Evolutionary conservation across 2,329 filamentous ascomycete genomes (phyloP).

Genomic region (Botrytis sinoallii): DNA sequence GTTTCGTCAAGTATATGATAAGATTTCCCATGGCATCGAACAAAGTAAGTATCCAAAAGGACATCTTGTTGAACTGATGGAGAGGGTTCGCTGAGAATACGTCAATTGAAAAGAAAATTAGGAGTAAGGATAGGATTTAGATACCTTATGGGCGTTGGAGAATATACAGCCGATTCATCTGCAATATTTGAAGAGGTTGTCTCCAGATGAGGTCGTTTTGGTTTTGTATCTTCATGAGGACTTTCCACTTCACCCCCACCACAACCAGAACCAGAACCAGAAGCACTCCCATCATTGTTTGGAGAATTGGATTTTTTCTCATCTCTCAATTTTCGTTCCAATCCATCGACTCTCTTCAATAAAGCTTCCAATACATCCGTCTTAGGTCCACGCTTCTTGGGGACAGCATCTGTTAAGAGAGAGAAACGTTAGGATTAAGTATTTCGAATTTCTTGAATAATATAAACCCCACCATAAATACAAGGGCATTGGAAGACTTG

Average conservation of each 20-base stretch:
- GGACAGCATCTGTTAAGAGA: slow-evolving; percentile 67
- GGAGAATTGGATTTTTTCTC: slow-evolving; percentile 49
- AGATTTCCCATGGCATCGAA: slow-evolving; percentile 75
- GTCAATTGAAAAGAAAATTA: slow-evolving; percentile 2
- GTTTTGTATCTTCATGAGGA: slow-evolving; percentile 38
- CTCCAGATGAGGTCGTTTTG: slow-evolving; percentile 41
- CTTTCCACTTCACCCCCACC: slow-evolving; percentile 28
- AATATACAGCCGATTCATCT: slow-evolving; percentile 44
- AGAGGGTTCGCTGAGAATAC: slow-evolving; percentile 44
- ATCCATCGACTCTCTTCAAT: slow-evolving; percentile 78
- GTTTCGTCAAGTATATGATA: slow-evolving; percentile 79
- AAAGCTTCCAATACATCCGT: slow-evolving; percentile 84
- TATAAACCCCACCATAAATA: slow-evolving; percentile 70
- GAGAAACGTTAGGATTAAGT: slow-evolving; percentile 18
- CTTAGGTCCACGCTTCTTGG: slow-evolving; percentile 86
- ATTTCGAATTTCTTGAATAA: not conserved
- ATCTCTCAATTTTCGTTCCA: slow-evolving; percentile 76
- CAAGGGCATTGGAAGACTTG: slow-evolving; percentile 86
- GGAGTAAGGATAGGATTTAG: slow-evolving; percentile 19
- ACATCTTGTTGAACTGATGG: slow-evolving; percentile 54
- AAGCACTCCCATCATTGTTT: slow-evolving; percentile 25
- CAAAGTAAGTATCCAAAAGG: slow-evolving; percentile 76
- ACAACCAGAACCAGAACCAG: slow-evolving; percentile 21
- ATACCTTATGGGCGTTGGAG: slow-evolving; percentile 43
- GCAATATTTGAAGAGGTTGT: slow-evolving; percentile 35